Conservation (phyloP, 108 stramenopile genomes). For the Schizochytrium sp. region DNA sequence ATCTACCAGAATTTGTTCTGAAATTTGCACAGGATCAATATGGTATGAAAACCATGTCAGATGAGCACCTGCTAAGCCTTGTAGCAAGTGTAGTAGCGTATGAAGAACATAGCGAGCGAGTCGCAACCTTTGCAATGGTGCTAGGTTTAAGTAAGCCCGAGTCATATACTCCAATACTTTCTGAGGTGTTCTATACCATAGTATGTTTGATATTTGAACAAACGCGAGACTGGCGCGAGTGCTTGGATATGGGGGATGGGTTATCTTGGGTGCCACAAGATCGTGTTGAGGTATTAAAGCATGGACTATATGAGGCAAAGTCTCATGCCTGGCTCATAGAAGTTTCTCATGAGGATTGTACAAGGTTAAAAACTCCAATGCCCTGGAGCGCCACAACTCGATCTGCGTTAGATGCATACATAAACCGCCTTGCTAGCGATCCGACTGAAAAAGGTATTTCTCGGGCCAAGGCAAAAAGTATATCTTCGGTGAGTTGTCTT, state of each 20-base stretch:
- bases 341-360: neutral
- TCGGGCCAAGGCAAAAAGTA: neutral
- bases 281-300: neutral
- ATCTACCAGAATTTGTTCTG: slow-evolving; percentile 11
- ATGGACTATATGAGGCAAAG: neutral
- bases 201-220: neutral
- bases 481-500: neutral
- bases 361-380: neutral
- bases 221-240: slow-evolving; percentile 11
- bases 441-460: neutral
- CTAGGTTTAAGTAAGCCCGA: neutral
- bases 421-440: neutral
- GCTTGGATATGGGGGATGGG: neutral
- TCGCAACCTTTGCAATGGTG: neutral
- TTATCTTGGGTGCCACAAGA: slow-evolving; percentile 11
- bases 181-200: neutral
- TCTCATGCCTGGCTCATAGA: slow-evolving; percentile 4
- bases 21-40: slow-evolving; percentile 15
- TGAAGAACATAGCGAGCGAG: neutral
- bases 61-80: neutral
- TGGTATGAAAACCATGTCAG: slow-evolving; percentile 15
- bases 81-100: neutral
- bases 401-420: neutral
- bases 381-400: neutral
- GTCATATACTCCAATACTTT: neutral